Conservation (phyloP, 768 basidiomycete species). For the Mycena albidolilacea region DNA sequence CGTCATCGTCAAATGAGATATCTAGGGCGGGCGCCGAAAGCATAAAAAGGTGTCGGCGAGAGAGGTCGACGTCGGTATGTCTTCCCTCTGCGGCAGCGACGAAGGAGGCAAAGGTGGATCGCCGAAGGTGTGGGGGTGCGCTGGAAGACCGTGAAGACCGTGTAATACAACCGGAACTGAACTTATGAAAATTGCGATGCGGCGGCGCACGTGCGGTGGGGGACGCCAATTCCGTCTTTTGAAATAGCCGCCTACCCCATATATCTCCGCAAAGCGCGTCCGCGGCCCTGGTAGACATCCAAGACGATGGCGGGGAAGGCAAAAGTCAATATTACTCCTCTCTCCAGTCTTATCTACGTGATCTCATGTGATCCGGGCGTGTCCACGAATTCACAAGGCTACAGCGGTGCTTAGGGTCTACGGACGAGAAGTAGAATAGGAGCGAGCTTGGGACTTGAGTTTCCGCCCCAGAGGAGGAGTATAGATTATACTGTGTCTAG, state of each 20-base stretch:
- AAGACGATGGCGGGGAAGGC: neutral
- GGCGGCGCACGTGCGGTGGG: neutral
- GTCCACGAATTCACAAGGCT: no score
- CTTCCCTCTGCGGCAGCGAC: conserved; percentile 27
- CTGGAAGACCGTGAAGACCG: neutral
- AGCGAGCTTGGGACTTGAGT: no score
- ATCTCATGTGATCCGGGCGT: neutral
- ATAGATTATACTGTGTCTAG: no score
- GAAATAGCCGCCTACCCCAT: neutral
- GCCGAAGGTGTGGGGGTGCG: conserved; percentile 6
- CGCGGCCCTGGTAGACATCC: neutral
- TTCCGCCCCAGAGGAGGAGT: no score
- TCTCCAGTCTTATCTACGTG: neutral
- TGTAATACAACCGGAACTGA: neutral
- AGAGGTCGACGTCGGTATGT: conserved; percentile 8
- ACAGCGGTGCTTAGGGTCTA: no score
- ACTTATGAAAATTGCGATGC: neutral
- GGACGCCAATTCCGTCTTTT: neutral
- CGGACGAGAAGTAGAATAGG: no score
- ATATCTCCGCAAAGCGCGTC: neutral
- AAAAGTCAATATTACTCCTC: neutral
- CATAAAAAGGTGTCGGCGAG: conserved; percentile 34
- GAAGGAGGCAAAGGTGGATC: conserved; percentile 7
- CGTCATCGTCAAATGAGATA: conserved; percentile 78
- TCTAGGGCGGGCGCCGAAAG: conserved; percentile 65